Percentiles rank a stretch among this genome's conserved stretches.
Evolutionary conservation across 108 stramenopile genomes (phyloP).

Genomic region (Fistulifera pelliculosa): DNA sequence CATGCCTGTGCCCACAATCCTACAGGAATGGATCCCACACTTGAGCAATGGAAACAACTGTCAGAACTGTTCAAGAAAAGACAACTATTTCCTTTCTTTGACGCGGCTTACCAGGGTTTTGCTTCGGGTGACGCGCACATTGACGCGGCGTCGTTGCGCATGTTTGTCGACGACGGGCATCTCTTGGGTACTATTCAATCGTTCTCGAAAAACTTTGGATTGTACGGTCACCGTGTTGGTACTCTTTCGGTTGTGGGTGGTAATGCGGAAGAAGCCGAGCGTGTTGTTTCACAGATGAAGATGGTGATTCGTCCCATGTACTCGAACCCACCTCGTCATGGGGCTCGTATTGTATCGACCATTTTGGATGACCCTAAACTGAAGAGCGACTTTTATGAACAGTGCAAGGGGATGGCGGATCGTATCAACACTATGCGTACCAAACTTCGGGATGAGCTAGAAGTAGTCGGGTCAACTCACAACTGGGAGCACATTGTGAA

Average conservation of each 20-base stretch:
- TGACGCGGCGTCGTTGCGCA: conserved; percentile 90
- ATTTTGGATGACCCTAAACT: conserved; percentile 79
- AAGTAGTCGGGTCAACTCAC: conserved; percentile 64
- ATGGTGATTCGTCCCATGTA: conserved; percentile 95
- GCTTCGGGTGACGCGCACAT: conserved; percentile 90
- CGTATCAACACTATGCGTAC: conserved; percentile 90
- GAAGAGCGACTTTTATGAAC: conserved; percentile 72
- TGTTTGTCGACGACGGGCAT: conserved; percentile 97
- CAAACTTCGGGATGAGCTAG: conserved; percentile 60
- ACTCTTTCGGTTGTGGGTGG: conserved; percentile 86
- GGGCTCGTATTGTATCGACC: conserved; percentile 90
- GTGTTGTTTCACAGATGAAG: conserved; percentile 93
- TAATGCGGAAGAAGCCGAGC: conserved; percentile 82
- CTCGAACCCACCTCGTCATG: conserved; percentile 96
- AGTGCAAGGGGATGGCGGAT: conserved; percentile 97
- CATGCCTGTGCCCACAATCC: conserved; percentile 40
- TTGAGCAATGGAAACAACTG: conserved; percentile 94
- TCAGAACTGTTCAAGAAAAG: conserved; percentile 71
- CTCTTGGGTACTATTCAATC: conserved; percentile 88
- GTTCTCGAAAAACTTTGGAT: conserved; percentile 99
- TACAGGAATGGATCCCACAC: conserved; percentile 88
- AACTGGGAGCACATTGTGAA: conserved; percentile 96
- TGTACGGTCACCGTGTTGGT: conserved; percentile 97
- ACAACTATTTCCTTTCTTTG: conserved; percentile 90
- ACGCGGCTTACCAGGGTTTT: conserved; percentile 98